A percentile compares a stretch with the other conserved stretches of the same genome.
phyloP scores from a whole-genome alignment of 2,329 filamentous ascomycete genomes.

The Claviceps sp. region DNA sequence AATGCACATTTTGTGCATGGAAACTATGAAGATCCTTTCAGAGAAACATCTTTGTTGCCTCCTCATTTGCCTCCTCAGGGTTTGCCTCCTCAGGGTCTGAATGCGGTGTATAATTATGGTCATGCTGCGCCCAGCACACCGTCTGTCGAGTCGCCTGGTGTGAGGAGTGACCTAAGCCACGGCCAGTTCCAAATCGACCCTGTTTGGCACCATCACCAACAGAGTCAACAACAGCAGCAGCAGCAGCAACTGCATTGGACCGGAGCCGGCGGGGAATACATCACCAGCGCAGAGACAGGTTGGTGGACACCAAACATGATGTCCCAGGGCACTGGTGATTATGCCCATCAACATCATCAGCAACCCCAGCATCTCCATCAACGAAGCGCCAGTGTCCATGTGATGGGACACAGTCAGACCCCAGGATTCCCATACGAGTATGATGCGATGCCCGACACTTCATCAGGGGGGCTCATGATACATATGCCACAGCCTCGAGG shows the following conservation, averaged over 20 bases:
- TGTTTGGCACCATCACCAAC: slow-evolving; percentile 10
- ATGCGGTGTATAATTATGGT: slow-evolving; percentile 18
- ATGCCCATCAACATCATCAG: slow-evolving; percentile 4
- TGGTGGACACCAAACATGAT: slow-evolving; percentile 21
- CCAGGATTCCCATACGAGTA: slow-evolving; percentile 28
- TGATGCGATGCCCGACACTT: slow-evolving; percentile 17
- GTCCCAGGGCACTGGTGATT: slow-evolving; percentile 12
- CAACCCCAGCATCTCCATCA: background rate
- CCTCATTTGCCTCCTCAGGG: slow-evolving; percentile 5
- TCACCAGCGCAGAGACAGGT: slow-evolving; percentile 12
- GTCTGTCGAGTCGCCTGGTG: slow-evolving; percentile 25
- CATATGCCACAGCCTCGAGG: slow-evolving; percentile 36
- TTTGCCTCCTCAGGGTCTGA: slow-evolving; percentile 12
- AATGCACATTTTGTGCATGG: slow-evolving; percentile 21
- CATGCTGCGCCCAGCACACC: slow-evolving; percentile 22
- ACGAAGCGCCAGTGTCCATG: slow-evolving; percentile 23
- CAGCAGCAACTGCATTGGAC: slow-evolving; percentile 11
- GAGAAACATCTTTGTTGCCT: slow-evolving; percentile 14
- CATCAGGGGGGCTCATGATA: slow-evolving; percentile 33
- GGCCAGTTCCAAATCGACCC: slow-evolving; percentile 13
- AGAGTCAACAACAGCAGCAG: slow-evolving; percentile 15
- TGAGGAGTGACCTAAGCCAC: slow-evolving; percentile 18
- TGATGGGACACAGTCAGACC: slow-evolving; percentile 28
- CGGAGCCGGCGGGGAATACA: slow-evolving; percentile 16
- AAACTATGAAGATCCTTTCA: slow-evolving; percentile 26